Conservation (phyloP, 139 green algal genomes). For the Diplosphaera chodatii region DNA sequence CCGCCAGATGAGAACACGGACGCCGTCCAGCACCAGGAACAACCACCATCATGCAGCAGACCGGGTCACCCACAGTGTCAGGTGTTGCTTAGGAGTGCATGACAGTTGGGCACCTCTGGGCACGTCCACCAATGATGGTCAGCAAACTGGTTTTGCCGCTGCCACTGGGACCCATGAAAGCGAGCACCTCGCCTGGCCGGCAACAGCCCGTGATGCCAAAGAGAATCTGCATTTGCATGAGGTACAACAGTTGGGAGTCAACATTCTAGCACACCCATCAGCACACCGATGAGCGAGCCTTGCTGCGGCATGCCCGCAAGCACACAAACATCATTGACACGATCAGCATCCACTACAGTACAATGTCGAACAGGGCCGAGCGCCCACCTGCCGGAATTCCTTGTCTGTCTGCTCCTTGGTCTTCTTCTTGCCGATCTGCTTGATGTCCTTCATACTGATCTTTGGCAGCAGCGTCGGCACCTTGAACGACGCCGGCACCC, state of each 20-base stretch:
- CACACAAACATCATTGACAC: no score
- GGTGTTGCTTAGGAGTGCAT: no score
- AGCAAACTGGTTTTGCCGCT: conserved; percentile 77
- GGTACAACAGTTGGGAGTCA: no score
- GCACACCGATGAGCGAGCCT: no score
- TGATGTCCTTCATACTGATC: not conserved
- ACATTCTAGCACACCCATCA: no score
- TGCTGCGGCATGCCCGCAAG: no score
- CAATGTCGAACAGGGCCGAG: not conserved
- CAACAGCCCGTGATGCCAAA: conserved; percentile 35
- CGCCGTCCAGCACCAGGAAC: no score
- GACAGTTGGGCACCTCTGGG: conserved; percentile 20
- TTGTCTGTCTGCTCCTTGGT: not conserved
- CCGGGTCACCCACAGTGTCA: no score
- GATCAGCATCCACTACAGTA: no score
- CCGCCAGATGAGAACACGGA: no score
- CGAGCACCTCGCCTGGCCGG: conserved; percentile 45
- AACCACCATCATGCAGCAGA: no score
- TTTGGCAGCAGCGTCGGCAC: not conserved
- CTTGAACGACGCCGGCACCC: not conserved
- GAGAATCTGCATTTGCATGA: conserved; percentile 55
- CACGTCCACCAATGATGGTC: conserved; percentile 57
- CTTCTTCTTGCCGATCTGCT: not conserved
- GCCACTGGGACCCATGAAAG: conserved; percentile 57
- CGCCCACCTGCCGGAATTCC: not conserved